These are phyloP conservation scores for Aureobasidium sp. DNA, from an alignment of 2,329 filamentous ascomycete genomes.

Conservation along the genomic window DNA sequence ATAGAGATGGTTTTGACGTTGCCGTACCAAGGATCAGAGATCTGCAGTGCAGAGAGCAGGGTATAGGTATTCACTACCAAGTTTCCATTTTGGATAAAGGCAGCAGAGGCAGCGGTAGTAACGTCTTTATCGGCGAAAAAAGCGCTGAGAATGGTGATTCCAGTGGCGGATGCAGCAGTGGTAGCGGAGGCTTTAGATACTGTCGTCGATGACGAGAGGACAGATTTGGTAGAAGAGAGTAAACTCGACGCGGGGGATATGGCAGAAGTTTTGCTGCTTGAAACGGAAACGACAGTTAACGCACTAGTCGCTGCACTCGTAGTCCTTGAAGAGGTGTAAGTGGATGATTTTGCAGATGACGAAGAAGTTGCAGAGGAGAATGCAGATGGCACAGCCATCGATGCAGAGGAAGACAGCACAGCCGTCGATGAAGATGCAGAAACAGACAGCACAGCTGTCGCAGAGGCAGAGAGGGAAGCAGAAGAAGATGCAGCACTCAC, in stretches of 20 bases:
- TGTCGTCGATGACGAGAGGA: background rate
- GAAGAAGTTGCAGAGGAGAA: background rate
- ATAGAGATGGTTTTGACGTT: slow-evolving; percentile 6
- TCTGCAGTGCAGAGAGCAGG: background rate
- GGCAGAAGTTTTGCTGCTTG: background rate
- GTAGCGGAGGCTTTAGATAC: background rate
- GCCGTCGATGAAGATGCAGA: background rate
- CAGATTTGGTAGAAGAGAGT: background rate
- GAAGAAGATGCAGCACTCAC: background rate
- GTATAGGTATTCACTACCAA: slow-evolving; percentile 12
- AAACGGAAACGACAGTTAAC: background rate
- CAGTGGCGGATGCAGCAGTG: background rate
- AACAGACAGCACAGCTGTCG: background rate
- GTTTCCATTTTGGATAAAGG: slow-evolving; percentile 1
- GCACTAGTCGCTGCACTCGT: slow-evolving; percentile 5
- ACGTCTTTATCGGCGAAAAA: slow-evolving; percentile 12
- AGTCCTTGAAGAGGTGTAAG: slow-evolving; percentile 1
- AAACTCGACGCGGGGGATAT: background rate
- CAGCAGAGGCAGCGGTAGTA: background rate
- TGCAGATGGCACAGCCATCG: background rate
- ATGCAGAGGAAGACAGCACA: background rate
- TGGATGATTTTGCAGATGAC: background rate
- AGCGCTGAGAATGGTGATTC: slow-evolving; percentile 10
- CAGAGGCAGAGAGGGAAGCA: background rate
- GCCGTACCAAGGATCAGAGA: slow-evolving; percentile 10